These are phyloP conservation scores for Peronospora farinosa DNA, from an alignment of 352 stramenopile species.

Conservation along the genomic window DNA sequence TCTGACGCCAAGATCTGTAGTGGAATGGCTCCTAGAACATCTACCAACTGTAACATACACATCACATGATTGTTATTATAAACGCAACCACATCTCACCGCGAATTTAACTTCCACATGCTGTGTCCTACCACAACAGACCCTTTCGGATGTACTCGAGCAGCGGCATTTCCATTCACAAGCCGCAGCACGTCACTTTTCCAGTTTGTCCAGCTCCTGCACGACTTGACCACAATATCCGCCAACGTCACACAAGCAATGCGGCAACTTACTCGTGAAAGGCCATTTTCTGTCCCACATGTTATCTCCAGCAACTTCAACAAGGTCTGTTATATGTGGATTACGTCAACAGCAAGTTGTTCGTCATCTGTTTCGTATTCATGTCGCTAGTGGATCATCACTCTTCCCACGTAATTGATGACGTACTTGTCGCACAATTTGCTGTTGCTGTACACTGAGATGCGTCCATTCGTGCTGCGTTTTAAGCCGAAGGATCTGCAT, in stretches of 20 bases:
- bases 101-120: background rate
- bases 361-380: conserved; percentile 2
- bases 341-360: conserved; percentile 7
- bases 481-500: conserved; percentile 71
- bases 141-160: conserved; percentile 28
- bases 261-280: conserved; percentile 33
- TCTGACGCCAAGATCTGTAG: conserved; percentile 33
- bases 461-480: conserved; percentile 44
- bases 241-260: conserved; percentile 43
- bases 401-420: background rate
- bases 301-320: conserved; percentile 35
- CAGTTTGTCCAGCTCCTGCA: conserved; percentile 34
- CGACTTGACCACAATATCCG: conserved; percentile 46
- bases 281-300: conserved; percentile 20
- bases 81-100: background rate
- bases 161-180: conserved; percentile 35
- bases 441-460: conserved; percentile 32
- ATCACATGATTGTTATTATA: conserved; percentile 1
- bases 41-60: conserved; percentile 30
- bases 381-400: too few relatives aligned
- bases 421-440: conserved; percentile 41
- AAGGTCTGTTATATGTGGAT: conserved; percentile 29
- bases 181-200: conserved; percentile 42
- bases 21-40: conserved; percentile 44
- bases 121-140: conserved; percentile 28